These are phyloP conservation scores for Lachnum nothofagi DNA, from an alignment of 2,329 filamentous ascomycete species.

Conservation along the genomic window DNA sequence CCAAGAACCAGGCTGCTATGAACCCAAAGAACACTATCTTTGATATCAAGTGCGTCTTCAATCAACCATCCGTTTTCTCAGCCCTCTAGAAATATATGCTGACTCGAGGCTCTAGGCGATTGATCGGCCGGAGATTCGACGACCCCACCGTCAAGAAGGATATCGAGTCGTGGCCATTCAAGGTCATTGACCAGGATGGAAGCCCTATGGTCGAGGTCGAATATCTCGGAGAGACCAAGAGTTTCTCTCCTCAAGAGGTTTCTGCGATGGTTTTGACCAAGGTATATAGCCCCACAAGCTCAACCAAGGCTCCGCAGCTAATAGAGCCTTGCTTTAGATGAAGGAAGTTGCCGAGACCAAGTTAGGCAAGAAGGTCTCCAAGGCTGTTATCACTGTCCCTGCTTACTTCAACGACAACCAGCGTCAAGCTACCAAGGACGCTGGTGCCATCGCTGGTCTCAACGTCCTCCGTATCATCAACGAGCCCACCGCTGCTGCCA, in stretches of 20 bases:
- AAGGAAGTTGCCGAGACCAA: slow-evolving; percentile 98
- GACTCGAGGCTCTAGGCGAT: slow-evolving; percentile 58
- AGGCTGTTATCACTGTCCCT: slow-evolving; percentile 97
- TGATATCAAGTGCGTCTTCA: slow-evolving; percentile 84
- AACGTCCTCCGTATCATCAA: slow-evolving; percentile 99
- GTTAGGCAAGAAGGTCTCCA: slow-evolving; percentile 97
- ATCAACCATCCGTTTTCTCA: slow-evolving; percentile 1
- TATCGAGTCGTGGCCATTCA: slow-evolving; percentile 98
- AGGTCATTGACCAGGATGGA: slow-evolving; percentile 83
- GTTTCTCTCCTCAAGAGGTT: slow-evolving; percentile 96
- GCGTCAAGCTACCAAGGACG: slow-evolving; percentile 98
- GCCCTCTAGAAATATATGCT: slow-evolving; percentile 4
- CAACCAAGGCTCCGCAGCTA: background rate
- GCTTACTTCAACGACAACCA: slow-evolving; percentile 99
- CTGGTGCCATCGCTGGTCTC: slow-evolving; percentile 92
- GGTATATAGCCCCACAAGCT: slow-evolving; percentile 48
- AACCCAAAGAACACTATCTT: slow-evolving; percentile 98
- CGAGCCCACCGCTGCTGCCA: slow-evolving; percentile 96
- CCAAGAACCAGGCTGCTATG: slow-evolving; percentile 99
- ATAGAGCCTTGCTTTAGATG: slow-evolving; percentile 58
- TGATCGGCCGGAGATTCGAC: slow-evolving; percentile 93
- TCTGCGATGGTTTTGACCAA: slow-evolving; percentile 98
- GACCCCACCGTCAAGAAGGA: slow-evolving; percentile 97
- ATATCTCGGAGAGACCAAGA: slow-evolving; percentile 92
- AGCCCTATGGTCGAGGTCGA: slow-evolving; percentile 91